Conservation (phyloP, 23 red algal genomes). For the Gracilaria domingensis region DNA sequence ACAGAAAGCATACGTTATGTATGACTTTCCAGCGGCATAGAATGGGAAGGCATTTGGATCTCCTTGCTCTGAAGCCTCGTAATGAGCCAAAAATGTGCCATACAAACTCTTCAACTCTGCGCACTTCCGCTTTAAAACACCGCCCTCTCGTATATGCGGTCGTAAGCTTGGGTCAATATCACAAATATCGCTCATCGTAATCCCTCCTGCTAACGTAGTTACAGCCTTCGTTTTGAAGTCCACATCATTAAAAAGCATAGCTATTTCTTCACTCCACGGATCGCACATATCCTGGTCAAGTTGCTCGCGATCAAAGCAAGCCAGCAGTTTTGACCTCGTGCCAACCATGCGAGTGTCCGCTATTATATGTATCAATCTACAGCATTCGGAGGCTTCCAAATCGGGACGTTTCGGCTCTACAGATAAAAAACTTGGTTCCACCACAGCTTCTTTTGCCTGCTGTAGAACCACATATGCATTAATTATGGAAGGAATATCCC, state of each 20-base stretch:
- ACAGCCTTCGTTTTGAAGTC: not conserved
- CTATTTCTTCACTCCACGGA: too few species aligned
- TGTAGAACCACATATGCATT: too few species aligned
- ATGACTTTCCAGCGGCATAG: not conserved
- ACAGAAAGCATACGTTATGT: not conserved
- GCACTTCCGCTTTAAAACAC: not conserved
- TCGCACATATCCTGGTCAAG: too few species aligned
- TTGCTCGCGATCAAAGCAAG: too few species aligned
- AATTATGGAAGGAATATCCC: too few species aligned
- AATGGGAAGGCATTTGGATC: not conserved
- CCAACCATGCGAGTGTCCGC: too few species aligned
- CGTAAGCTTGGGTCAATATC: not conserved
- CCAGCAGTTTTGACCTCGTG: too few species aligned
- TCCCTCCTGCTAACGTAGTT: not conserved
- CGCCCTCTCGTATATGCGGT: not conserved
- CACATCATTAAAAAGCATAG: not conserved
- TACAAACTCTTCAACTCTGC: conserved; percentile 13
- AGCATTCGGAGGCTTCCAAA: too few species aligned
- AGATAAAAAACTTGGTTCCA: too few species aligned
- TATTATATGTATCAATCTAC: too few species aligned
- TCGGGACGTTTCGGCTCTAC: too few species aligned
- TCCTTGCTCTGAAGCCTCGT: conserved; percentile 1
- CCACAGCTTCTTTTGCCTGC: too few species aligned
- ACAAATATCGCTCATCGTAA: not conserved
- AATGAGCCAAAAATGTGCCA: not conserved